A percentile compares a stretch with the other conserved stretches of the same genome.
Evolutionary conservation across 805 yeast genomes (phyloP).

Genomic region (Saturnispora silvae): DNA sequence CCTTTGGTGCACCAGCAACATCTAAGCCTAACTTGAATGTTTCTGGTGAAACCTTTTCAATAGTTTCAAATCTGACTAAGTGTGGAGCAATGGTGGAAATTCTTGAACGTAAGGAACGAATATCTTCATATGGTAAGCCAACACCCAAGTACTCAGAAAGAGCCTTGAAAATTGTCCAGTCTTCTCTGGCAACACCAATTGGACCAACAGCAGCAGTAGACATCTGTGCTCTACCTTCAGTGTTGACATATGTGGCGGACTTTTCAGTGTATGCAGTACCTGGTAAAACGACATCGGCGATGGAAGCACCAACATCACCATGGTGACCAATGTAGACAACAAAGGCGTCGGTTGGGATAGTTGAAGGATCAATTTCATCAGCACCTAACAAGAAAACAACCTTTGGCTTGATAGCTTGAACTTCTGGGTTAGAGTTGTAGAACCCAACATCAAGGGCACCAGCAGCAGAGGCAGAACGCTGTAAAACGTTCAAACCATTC

Average conservation of each 20-base stretch:
- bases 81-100: constrained; percentile 73
- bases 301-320: constrained; percentile 82
- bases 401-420: constrained; percentile 47
- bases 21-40: constrained; percentile 48
- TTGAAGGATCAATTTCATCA: constrained; percentile 60
- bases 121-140: constrained; percentile 67
- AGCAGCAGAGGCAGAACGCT: constrained; percentile 78
- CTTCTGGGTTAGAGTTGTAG: constrained; percentile 37
- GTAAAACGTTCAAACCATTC: constrained; percentile 75
- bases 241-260: constrained; percentile 73
- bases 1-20: constrained; percentile 27
- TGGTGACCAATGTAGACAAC: constrained; percentile 89
- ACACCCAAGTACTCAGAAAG: constrained; percentile 65
- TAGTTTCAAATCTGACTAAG: constrained; percentile 60
- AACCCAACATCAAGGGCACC: constrained; percentile 85
- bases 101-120: constrained; percentile 55
- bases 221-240: constrained; percentile 80
- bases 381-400: constrained; percentile 75
- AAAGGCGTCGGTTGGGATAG: constrained; percentile 75
- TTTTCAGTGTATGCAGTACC: constrained; percentile 87
- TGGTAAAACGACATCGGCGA: constrained; percentile 80
- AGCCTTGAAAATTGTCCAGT: constrained; percentile 82
- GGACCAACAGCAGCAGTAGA: constrained; percentile 82
- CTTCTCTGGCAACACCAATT: constrained; percentile 86
- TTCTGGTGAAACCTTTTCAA: constrained; percentile 56